Conservation (phyloP, 306 rosid species). For the Medicago arabica region DNA sequence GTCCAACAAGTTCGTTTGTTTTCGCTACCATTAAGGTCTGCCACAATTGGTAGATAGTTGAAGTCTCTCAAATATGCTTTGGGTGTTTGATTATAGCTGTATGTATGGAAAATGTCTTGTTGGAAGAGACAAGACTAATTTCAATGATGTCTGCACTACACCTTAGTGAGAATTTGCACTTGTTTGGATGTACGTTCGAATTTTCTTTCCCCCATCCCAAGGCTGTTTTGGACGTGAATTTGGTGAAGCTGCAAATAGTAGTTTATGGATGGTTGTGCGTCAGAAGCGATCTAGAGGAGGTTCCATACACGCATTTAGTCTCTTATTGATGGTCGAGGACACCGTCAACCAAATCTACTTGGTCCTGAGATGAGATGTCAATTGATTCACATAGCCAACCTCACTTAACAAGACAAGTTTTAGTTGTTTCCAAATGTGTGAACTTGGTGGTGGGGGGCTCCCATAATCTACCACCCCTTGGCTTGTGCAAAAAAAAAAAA, state of each 20-base stretch:
- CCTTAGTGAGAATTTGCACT: background rate
- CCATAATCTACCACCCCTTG: too few species aligned
- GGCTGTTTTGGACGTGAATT: background rate
- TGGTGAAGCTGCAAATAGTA: background rate
- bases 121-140: background rate
- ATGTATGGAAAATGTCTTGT: background rate
- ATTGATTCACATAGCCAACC: too few species aligned
- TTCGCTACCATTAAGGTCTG: background rate
- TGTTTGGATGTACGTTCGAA: background rate
- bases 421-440: background rate
- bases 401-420: too few species aligned
- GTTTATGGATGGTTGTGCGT: background rate
- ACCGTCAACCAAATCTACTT: too few species aligned
- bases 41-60: background rate
- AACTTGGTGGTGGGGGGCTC: background rate
- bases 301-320: background rate
- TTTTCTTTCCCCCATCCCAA: too few species aligned
- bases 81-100: background rate
- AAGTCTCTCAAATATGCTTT: background rate
- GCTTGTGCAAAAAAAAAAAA: too few species aligned
- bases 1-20: background rate
- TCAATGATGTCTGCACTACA: background rate
- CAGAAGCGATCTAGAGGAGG: background rate
- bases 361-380: too few species aligned
- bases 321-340: background rate